Evolutionary conservation across 1,139 yeast genomes (phyloP).

Genomic region (Suhomyces bolitotheri): DNA sequence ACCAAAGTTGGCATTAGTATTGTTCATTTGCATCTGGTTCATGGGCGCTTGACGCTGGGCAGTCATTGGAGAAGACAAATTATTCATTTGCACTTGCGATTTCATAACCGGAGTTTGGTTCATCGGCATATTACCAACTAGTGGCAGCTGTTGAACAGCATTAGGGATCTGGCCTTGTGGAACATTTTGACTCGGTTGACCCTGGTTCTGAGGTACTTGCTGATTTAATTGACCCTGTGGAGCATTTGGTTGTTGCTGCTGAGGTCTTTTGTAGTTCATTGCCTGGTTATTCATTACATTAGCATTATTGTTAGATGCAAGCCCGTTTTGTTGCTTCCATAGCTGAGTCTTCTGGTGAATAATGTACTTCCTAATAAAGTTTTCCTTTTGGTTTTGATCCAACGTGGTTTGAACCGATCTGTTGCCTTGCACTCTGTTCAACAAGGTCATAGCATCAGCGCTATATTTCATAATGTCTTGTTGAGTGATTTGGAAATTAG

Average conservation of each 20-base stretch:
- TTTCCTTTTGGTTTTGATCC: conserved; percentile 40
- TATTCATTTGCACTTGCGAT: conserved; percentile 21
- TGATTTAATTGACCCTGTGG: conserved; percentile 12
- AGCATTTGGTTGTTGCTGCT: conserved; percentile 9
- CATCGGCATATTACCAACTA: conserved; percentile 21
- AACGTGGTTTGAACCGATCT: conserved; percentile 38
- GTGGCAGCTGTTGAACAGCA: conserved; percentile 24
- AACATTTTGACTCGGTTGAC: conserved; percentile 14
- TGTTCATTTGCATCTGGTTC: conserved; percentile 14
- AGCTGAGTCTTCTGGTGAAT: conserved; percentile 42
- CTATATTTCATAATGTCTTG: conserved; percentile 45
- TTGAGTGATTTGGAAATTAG: conserved; percentile 41
- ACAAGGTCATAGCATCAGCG: conserved; percentile 43
- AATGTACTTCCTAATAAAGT: conserved; percentile 42
- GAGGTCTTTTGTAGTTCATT: conserved; percentile 7
- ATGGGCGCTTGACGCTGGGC: conserved; percentile 20
- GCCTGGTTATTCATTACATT: conserved; percentile 10
- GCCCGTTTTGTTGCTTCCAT: conserved; percentile 43
- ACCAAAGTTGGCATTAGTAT: conserved; percentile 8
- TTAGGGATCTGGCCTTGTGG: conserved; percentile 9
- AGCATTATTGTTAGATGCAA: conserved; percentile 14
- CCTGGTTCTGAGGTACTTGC: conserved; percentile 11
- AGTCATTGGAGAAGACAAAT: conserved; percentile 25
- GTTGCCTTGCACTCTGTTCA: conserved; percentile 40
- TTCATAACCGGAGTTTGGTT: conserved; percentile 22